Percentiles rank a stretch among this genome's conserved stretches.
These are phyloP conservation scores for Smittium culicis DNA, from an alignment of 371 early-diverging fungal genomes.

Conservation along the genomic window DNA sequence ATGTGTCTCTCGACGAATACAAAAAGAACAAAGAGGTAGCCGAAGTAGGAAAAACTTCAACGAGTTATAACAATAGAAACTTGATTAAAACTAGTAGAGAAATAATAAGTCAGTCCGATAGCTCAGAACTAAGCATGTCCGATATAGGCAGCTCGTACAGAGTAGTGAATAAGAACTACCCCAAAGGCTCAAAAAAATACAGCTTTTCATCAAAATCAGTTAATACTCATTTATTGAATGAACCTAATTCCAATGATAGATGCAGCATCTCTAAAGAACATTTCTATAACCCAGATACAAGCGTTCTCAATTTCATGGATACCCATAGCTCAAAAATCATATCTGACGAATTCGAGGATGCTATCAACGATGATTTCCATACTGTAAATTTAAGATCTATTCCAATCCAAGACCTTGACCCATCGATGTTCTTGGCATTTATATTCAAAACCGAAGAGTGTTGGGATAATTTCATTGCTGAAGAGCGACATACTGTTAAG, in stretches of 20 bases:
- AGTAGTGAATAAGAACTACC: not conserved
- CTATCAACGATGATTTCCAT: slow-evolving; percentile 24
- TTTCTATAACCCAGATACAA: not conserved
- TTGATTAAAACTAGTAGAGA: not conserved
- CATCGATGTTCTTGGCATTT: slow-evolving; percentile 33
- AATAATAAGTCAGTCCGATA: not conserved
- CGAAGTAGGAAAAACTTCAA: too few relatives aligned
- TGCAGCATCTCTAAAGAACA: not conserved
- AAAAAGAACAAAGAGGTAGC: not conserved
- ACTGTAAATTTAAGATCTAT: slow-evolving; percentile 27
- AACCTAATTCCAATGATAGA: not conserved
- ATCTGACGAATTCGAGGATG: not conserved
- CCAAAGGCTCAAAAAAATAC: not conserved
- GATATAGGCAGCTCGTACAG: not conserved
- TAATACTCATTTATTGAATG: too few relatives aligned
- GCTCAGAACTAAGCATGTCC: not conserved
- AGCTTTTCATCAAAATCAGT: too few relatives aligned
- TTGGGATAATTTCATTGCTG: slow-evolving; percentile 28
- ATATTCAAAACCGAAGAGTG: slow-evolving; percentile 32
- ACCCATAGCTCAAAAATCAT: not conserved
- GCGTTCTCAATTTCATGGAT: not conserved
- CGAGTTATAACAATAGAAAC: not conserved
- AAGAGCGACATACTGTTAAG: not conserved
- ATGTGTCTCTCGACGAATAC: slow-evolving; percentile 18
- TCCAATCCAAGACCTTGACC: slow-evolving; percentile 26